Evolutionary conservation across 2,329 filamentous ascomycete genomes (phyloP).

Genomic region (Hypocreales sp.): DNA sequence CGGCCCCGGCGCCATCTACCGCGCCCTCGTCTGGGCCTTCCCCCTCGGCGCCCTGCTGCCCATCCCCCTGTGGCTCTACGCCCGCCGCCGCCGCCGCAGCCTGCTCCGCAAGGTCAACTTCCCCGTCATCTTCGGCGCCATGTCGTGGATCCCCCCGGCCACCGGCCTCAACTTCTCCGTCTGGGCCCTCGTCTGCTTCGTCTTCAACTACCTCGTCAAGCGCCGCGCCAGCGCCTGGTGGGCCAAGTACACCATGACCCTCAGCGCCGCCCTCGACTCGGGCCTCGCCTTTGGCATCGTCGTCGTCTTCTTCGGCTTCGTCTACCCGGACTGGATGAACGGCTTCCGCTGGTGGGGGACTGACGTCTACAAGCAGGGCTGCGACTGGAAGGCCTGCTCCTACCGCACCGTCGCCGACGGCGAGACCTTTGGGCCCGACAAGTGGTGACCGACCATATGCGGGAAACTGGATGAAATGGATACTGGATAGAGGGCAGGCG

Average conservation of each 20-base stretch:
- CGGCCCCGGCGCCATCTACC: constrained; percentile 58
- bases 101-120: constrained; percentile 65
- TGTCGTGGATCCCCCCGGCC: constrained; percentile 78
- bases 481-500: too few species aligned
- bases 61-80: constrained; percentile 58
- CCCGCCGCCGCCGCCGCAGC: constrained; percentile 39
- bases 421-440: constrained; percentile 48
- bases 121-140: constrained; percentile 67
- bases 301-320: constrained; percentile 70
- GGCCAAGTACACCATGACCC: constrained; percentile 83
- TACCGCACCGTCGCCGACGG: constrained; percentile 50
- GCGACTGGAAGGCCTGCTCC: constrained; percentile 70
- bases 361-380: constrained; percentile 69
- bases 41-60: constrained; percentile 61
- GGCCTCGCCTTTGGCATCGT: constrained; percentile 72
- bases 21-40: constrained; percentile 68
- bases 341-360: constrained; percentile 80
- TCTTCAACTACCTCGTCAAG: constrained; percentile 68
- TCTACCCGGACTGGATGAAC: constrained; percentile 64
- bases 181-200: constrained; percentile 71
- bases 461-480: not conserved
- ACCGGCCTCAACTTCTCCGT: constrained; percentile 78
- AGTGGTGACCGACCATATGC: constrained; percentile 29
- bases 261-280: constrained; percentile 70
- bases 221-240: constrained; percentile 62